Percentiles rank a stretch among this genome's conserved stretches.
phyloP scores from a whole-genome alignment of 208 protist species.

The Porcisia hertigi region DNA sequence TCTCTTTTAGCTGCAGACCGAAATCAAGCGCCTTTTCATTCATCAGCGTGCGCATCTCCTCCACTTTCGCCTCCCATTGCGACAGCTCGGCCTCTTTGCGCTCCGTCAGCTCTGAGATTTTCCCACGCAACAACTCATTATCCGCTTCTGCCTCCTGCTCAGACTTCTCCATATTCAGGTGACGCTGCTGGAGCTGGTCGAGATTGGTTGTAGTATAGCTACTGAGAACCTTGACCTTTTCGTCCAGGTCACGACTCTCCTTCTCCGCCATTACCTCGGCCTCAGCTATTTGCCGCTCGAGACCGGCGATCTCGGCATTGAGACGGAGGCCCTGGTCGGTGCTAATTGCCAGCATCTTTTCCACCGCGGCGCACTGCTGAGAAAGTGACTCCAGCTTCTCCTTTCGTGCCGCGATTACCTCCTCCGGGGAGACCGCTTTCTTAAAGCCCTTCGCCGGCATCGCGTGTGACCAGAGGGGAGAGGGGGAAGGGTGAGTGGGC shows the following conservation, averaged over 20 bases:
- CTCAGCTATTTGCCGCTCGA: slow-evolving; percentile 59
- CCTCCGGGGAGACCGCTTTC: slow-evolving; percentile 60
- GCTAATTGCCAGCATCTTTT: slow-evolving; percentile 81
- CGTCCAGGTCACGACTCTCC: slow-evolving; percentile 46
- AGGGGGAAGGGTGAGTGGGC: background rate
- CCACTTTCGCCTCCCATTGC: slow-evolving; percentile 85
- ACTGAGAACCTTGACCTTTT: slow-evolving; percentile 66
- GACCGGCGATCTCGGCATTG: slow-evolving; percentile 47
- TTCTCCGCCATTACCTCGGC: slow-evolving; percentile 63
- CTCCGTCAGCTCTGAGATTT: slow-evolving; percentile 50
- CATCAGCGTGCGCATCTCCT: slow-evolving; percentile 75
- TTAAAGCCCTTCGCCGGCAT: slow-evolving; percentile 36
- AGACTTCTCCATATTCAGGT: slow-evolving; percentile 62
- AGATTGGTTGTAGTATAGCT: slow-evolving; percentile 68
- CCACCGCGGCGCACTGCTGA: slow-evolving; percentile 71
- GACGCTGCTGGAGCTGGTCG: slow-evolving; percentile 80
- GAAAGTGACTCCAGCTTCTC: slow-evolving; percentile 51
- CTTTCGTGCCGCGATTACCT: slow-evolving; percentile 69
- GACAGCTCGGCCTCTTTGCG: slow-evolving; percentile 71
- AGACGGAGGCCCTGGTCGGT: slow-evolving; percentile 69
- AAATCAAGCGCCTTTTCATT: slow-evolving; percentile 90
- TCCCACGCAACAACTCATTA: slow-evolving; percentile 61
- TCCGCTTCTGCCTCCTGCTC: slow-evolving; percentile 69
- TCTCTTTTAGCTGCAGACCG: slow-evolving; percentile 89
- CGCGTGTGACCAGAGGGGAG: background rate